Conservation (phyloP, 2,329 filamentous ascomycete species). For the Penicillium brasilianum region DNA sequence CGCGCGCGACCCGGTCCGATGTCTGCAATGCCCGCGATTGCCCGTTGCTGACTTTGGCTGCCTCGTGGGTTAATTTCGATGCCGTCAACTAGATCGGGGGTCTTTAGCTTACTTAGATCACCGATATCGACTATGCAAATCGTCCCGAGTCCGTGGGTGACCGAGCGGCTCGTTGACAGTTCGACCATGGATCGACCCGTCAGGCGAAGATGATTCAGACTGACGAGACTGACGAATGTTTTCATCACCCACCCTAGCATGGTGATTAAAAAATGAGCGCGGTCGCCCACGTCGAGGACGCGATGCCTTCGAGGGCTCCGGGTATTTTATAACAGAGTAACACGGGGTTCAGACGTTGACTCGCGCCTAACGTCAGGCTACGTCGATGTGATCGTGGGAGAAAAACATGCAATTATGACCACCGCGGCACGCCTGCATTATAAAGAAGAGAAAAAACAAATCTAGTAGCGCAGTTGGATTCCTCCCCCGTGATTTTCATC, state of each 20-base stretch:
- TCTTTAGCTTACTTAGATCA: constrained; percentile 1
- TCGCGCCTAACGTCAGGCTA: constrained; percentile 28
- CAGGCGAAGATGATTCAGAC: constrained; percentile 33
- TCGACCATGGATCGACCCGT: constrained; percentile 34
- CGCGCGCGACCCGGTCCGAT: constrained; percentile 5
- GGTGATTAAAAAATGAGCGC: constrained; percentile 28
- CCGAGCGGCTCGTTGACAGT: constrained; percentile 18
- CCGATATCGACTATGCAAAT: neutral
- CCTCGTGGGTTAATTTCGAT: neutral
- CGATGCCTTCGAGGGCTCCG: constrained; percentile 7
- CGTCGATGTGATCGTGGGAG: constrained; percentile 35
- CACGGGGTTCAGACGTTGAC: neutral
- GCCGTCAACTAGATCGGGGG: neutral
- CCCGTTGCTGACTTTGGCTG: neutral
- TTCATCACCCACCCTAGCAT: constrained; percentile 32
- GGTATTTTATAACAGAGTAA: constrained; percentile 24
- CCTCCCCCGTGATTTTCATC: constrained; percentile 4
- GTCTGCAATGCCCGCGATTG: neutral
- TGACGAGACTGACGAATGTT: constrained; percentile 38
- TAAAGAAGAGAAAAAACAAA: constrained; percentile 17
- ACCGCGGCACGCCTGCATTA: constrained; percentile 17
- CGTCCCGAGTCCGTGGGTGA: constrained; percentile 31
- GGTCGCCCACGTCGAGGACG: constrained; percentile 7
- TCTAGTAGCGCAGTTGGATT: constrained; percentile 23
- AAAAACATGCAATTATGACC: constrained; percentile 36